Conservation (phyloP, 2,329 filamentous ascomycete species). For the Penicillium sp. region DNA sequence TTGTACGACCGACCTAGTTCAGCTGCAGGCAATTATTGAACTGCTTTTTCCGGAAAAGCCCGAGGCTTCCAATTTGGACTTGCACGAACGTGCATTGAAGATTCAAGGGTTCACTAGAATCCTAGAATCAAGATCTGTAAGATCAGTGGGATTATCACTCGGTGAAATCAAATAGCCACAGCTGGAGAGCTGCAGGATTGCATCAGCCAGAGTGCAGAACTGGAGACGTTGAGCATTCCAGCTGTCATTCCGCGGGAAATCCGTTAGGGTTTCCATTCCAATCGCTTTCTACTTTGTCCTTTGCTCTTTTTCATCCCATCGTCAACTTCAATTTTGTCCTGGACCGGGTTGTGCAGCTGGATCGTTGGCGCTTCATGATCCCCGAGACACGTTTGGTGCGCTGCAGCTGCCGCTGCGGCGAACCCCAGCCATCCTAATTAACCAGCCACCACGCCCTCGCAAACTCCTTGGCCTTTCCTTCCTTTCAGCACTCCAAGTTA, state of each 20-base stretch:
- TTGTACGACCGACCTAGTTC: neutral
- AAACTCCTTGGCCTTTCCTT: conserved; percentile 12
- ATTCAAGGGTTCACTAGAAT: neutral
- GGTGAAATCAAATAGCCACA: neutral
- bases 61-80: neutral
- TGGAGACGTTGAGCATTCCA: conserved; percentile 4
- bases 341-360: neutral
- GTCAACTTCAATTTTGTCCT: neutral
- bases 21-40: neutral
- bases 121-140: neutral
- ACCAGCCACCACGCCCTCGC: conserved; percentile 32
- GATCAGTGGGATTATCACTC: neutral
- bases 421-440: conserved; percentile 45
- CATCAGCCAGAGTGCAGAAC: neutral
- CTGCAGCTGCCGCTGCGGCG: conserved; percentile 23
- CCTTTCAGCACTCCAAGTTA: conserved; percentile 1
- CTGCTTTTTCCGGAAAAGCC: neutral
- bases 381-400: conserved; percentile 22
- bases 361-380: conserved; percentile 14
- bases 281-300: neutral
- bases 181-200: neutral
- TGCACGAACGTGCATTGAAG: neutral
- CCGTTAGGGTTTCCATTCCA: conserved; percentile 1
- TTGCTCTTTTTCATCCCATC: neutral
- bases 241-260: neutral